Evolutionary conservation across 2,329 filamentous ascomycete species (phyloP).

Genomic region (Aspergillus novofumigatus): DNA sequence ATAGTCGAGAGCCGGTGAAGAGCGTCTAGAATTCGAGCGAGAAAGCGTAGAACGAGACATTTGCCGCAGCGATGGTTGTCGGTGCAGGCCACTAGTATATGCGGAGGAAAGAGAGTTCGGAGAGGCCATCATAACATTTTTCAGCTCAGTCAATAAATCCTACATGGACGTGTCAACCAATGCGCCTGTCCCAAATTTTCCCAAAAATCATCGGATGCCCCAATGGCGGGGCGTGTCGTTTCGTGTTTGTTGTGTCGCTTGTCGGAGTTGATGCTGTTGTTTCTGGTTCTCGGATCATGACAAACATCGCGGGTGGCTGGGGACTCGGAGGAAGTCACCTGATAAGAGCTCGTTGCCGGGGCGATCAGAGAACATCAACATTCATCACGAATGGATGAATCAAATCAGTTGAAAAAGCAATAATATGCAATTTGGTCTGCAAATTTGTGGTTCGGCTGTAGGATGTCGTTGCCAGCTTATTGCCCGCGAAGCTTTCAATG

Average conservation of each 20-base stretch:
- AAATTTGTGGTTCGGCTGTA: not conserved
- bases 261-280: constrained; percentile 8
- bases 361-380: constrained; percentile 5
- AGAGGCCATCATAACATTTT: constrained; percentile 30
- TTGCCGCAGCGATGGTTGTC: constrained; percentile 33
- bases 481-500: not conserved
- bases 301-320: constrained; percentile 17
- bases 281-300: not conserved
- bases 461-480: not conserved
- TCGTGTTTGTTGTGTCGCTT: constrained; percentile 2
- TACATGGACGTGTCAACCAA: constrained; percentile 15
- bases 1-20: constrained; percentile 26
- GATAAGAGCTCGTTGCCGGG: constrained; percentile 4
- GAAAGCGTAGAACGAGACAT: constrained; percentile 36
- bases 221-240: not conserved
- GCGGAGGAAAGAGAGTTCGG: constrained; percentile 35
- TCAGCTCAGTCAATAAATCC: constrained; percentile 5
- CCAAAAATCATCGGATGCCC: not conserved
- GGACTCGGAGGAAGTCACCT: constrained; percentile 8
- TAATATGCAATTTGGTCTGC: not conserved
- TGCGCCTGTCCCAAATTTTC: constrained; percentile 5
- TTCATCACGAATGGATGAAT: not conserved
- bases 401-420: not conserved
- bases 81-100: constrained; percentile 33
- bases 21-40: constrained; percentile 30